Conservation (phyloP, 2,329 filamentous ascomycete species). For the Talaromyces amestolkiae region DNA sequence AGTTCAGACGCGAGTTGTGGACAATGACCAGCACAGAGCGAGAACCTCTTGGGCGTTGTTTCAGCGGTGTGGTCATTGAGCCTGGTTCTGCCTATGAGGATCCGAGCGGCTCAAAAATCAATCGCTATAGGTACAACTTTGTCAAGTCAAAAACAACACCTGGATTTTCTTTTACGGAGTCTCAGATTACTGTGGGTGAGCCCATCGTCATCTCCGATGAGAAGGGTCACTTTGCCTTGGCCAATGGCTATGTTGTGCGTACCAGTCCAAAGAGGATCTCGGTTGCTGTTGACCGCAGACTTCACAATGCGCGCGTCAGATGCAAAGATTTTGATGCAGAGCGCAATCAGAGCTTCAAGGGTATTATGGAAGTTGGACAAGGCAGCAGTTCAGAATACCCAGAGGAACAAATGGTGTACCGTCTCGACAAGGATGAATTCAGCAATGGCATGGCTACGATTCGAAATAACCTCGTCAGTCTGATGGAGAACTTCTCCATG, state of each 20-base stretch:
- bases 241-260: conserved; percentile 83
- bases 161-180: conserved; percentile 83
- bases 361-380: conserved; percentile 80
- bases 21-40: conserved; percentile 89
- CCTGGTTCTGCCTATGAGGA: conserved; percentile 72
- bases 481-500: conserved; percentile 77
- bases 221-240: conserved; percentile 88
- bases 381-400: conserved; percentile 49
- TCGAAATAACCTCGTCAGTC: conserved; percentile 86
- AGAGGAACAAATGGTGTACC: conserved; percentile 62
- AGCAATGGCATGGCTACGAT: conserved; percentile 96
- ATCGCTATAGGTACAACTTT: conserved; percentile 84
- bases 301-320: conserved; percentile 80
- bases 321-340: conserved; percentile 71
- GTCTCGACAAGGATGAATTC: conserved; percentile 96
- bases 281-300: conserved; percentile 82
- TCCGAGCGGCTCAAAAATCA: conserved; percentile 73
- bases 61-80: conserved; percentile 80
- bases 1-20: conserved; percentile 86
- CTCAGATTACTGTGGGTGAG: conserved; percentile 80
- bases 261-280: conserved; percentile 73
- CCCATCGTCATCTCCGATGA: conserved; percentile 97
- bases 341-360: conserved; percentile 80
- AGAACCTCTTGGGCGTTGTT: conserved; percentile 85
- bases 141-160: conserved; percentile 63